Base-by-base conservation (phyloP, 2,329 filamentous ascomycete species). In the Phaeomoniella chlamydospora region DNA sequence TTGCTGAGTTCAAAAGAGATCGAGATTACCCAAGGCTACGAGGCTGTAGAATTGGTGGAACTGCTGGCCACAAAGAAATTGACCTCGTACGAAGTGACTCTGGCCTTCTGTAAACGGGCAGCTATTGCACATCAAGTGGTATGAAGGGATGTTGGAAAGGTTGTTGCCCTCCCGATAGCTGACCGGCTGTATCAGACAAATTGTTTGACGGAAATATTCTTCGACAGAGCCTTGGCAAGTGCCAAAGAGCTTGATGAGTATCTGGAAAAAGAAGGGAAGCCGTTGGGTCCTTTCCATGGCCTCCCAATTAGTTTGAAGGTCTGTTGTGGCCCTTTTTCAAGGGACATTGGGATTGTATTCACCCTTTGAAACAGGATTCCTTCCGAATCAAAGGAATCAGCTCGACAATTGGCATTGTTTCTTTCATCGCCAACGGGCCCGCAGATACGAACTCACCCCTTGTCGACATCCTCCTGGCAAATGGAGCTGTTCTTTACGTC, bases 261-360 rank as follows among this genome's bases (percentile, higher is more conserved):
- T 39, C 43, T 72, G 1, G 53, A 55, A n/a, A 45, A 46, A 18
- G 66, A 64, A 1, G 63, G 67, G 6, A 55, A 59, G 41, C 52
- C 64, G 0, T 55, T 67, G 26, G 80, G 80, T 0, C 77, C 78
- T 2, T 62, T 85, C 1, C 79, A 84, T 51, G 80, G 76, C 51
- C 43, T 63, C 10, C 53, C 56, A 1, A 53, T 66, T 33, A 72
- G 75, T 0, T 64, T 85, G 33, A 85, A 85, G 48, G 64, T 48
- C 77, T 82, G 37, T 35, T n/a, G 22, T 26, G 9, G 22, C 22
- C 22, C 22, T 41, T 15, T 40, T 40, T 6, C 35, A 42, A 6
- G 41, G 45, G 36, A 40, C 40, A 22, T 39, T 37, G 13, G 47
- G 41, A n/a, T n/a, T n/a, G n/a, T n/a, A n/a, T n/a, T n/a, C n/a